Percentiles rank a stretch among this genome's conserved stretches.
Conservation (phyloP, 176 grass and related monocot species). For the Raddia distichophylla region DNA sequence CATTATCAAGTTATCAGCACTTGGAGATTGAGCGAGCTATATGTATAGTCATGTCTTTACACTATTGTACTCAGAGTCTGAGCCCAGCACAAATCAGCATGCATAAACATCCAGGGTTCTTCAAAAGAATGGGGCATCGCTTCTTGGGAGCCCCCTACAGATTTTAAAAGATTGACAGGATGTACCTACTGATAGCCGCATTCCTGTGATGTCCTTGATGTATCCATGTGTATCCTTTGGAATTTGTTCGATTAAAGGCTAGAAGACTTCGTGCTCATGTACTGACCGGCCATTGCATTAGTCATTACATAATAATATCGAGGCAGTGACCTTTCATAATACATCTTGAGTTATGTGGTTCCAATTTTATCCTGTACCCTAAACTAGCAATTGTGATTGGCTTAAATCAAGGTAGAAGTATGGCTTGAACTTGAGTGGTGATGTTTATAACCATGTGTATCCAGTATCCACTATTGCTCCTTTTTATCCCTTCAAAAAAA, state of each 20-base stretch:
- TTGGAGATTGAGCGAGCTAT: slow-evolving; percentile 3
- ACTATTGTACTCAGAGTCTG: not conserved
- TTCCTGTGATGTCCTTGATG: slow-evolving; percentile 35
- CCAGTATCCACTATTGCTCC: too few species aligned
- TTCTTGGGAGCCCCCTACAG: not conserved
- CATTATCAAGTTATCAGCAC: not conserved
- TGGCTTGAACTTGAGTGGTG: too few species aligned
- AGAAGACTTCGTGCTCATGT: slow-evolving; percentile 25
- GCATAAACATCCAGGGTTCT: slow-evolving; percentile 14
- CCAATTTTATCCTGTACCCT: not conserved
- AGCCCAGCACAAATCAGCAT: not conserved
- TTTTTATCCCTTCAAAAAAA: too few species aligned
- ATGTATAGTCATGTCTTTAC: not conserved
- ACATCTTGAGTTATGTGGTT: slow-evolving; percentile 14
- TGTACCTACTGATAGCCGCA: not conserved
- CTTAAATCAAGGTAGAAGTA: not conserved
- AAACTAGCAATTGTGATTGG: not conserved
- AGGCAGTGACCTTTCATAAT: slow-evolving; percentile 3
- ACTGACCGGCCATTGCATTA: slow-evolving; percentile 20
- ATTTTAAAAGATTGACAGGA: not conserved
- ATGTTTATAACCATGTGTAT: too few species aligned
- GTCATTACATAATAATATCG: not conserved
- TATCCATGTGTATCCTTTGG: slow-evolving; percentile 42
- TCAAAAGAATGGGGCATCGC: not conserved
- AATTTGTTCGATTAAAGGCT: slow-evolving; percentile 7